Evolutionary conservation across 768 basidiomycete species (phyloP).

Genomic region (Psilocybe azurescens): DNA sequence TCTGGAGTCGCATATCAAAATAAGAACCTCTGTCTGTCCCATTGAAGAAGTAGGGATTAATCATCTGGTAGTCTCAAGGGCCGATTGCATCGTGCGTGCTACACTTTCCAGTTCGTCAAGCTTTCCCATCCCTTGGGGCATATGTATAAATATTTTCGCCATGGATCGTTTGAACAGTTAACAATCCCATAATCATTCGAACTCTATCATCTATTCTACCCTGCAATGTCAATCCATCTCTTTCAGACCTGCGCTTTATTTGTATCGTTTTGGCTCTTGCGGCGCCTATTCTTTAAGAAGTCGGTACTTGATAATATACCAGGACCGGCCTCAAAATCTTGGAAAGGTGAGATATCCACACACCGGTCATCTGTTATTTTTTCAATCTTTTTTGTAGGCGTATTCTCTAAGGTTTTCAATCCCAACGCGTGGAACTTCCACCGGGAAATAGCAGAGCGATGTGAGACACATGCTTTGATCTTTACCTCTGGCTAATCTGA

Average conservation of each 20-base stretch:
- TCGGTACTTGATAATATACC: conserved; percentile 2
- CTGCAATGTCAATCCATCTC: not conserved
- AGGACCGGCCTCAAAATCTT: not conserved
- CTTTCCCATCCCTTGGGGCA: not conserved
- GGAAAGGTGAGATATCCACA: not conserved
- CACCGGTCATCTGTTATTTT: not conserved
- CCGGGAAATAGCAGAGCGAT: conserved; percentile 34
- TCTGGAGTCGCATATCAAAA: too few relatives aligned
- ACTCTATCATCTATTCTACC: not conserved
- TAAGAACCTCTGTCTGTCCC: not conserved
- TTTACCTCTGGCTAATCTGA: not conserved
- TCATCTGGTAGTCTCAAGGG: not conserved
- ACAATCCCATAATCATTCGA: not conserved
- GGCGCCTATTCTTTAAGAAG: conserved; percentile 1
- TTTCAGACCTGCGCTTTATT: not conserved
- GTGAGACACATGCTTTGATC: conserved; percentile 22
- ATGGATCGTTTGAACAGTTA: not conserved
- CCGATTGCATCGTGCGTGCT: not conserved
- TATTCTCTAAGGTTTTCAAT: conserved; percentile 36
- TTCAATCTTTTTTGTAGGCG: conserved; percentile 30
- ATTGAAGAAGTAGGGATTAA: not conserved
- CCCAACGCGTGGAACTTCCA: conserved; percentile 43
- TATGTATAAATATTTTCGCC: not conserved
- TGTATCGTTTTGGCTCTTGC: not conserved
- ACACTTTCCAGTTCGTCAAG: not conserved